A percentile compares a stretch with the other conserved stretches of the same genome.
phyloP scores from a whole-genome alignment of 371 early-diverging fungal genomes.

The Apophysomyces variabilis region DNA sequence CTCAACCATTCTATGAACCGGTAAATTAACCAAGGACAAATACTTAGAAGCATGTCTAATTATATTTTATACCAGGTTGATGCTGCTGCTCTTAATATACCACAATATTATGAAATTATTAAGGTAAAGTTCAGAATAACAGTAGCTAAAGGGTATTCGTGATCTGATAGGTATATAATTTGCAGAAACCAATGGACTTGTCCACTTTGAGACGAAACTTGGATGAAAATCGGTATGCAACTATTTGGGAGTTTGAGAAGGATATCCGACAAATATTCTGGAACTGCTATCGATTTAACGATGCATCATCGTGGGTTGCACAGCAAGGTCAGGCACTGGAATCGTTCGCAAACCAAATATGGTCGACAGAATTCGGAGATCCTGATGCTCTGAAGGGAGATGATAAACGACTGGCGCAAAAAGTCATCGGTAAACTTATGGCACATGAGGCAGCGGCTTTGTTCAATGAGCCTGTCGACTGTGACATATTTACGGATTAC shows the following conservation, averaged over 20 bases:
- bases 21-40: slow-evolving; percentile 11
- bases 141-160: background rate
- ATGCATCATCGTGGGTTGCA: slow-evolving; percentile 59
- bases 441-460: slow-evolving; percentile 41
- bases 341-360: slow-evolving; percentile 43
- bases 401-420: slow-evolving; percentile 39
- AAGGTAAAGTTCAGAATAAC: slow-evolving; percentile 39
- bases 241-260: slow-evolving; percentile 54
- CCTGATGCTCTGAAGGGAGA: slow-evolving; percentile 41
- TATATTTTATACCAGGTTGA: slow-evolving; percentile 68
- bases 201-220: slow-evolving; percentile 83
- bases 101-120: slow-evolving; percentile 88
- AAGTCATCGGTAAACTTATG: slow-evolving; percentile 44
- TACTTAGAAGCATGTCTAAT: background rate
- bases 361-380: slow-evolving; percentile 45
- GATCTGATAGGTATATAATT: background rate
- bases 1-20: slow-evolving; percentile 46
- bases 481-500: slow-evolving; percentile 89
- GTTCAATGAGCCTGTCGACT: slow-evolving; percentile 92
- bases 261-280: slow-evolving; percentile 73
- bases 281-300: slow-evolving; percentile 95
- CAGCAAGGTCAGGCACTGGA: slow-evolving; percentile 48
- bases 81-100: slow-evolving; percentile 79
- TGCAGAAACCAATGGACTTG: slow-evolving; percentile 92
- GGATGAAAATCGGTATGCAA: slow-evolving; percentile 55